Percentiles rank a stretch among this genome's conserved stretches.
Evolutionary conservation across 2,329 filamentous ascomycete genomes (phyloP).

Genomic region (Neofusicoccum sp.): DNA sequence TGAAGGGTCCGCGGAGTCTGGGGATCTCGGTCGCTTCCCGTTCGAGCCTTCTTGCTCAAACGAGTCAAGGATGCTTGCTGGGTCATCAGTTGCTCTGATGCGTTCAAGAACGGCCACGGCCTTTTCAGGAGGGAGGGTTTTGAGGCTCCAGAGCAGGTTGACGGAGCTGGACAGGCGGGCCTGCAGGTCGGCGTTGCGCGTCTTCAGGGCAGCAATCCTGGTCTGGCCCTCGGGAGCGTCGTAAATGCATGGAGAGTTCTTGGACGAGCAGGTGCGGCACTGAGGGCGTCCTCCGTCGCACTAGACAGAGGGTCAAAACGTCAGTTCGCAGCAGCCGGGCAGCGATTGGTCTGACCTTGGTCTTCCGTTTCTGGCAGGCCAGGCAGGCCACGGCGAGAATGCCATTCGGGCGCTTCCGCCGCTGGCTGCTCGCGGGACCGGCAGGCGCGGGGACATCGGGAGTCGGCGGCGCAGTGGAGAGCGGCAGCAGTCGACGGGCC

Average conservation of each 20-base stretch:
- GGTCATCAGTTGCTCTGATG: conserved; percentile 8
- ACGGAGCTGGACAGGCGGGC: neutral
- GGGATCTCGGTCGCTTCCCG: neutral
- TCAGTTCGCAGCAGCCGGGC: neutral
- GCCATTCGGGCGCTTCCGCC: conserved; percentile 6
- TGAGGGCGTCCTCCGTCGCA: neutral
- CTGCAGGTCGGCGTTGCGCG: neutral
- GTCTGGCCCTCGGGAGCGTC: conserved; percentile 11
- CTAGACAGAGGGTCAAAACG: neutral
- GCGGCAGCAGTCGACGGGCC: neutral
- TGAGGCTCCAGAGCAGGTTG: conserved; percentile 24
- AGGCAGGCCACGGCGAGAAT: neutral
- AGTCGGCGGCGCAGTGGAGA: neutral
- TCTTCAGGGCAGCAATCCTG: neutral
- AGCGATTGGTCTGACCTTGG: neutral
- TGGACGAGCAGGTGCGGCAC: neutral
- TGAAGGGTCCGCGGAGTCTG: neutral
- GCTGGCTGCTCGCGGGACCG: neutral
- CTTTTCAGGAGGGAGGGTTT: conserved; percentile 20
- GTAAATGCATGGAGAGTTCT: neutral
- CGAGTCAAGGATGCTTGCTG: neutral
- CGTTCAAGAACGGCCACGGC: conserved; percentile 20
- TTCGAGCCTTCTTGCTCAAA: neutral
- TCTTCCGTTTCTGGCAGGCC: conserved; percentile 4
- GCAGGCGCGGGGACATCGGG: neutral